Evolutionary conservation across 2,329 filamentous ascomycete species (phyloP).

Genomic region (Geosmithia putterillii): DNA sequence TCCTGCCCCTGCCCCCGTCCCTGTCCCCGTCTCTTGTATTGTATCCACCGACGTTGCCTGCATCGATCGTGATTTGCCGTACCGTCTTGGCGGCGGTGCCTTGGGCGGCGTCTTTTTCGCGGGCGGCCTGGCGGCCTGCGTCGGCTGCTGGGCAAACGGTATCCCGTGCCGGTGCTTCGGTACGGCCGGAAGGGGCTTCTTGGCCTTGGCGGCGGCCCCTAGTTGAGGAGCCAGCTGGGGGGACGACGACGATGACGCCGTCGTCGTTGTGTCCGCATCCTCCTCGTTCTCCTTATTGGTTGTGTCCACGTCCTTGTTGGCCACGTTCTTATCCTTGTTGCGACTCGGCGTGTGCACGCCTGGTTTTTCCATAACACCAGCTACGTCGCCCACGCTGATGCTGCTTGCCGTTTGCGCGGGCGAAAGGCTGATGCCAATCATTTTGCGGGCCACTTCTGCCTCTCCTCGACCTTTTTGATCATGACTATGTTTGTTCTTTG

Average conservation of each 20-base stretch:
- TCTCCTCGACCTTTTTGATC: slow-evolving; percentile 16
- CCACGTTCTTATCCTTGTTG: slow-evolving; percentile 19
- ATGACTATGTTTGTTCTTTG: no score
- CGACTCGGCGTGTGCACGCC: slow-evolving; percentile 71
- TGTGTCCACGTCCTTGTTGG: slow-evolving; percentile 6
- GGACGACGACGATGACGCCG: slow-evolving; percentile 8
- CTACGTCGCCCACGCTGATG: slow-evolving; percentile 66
- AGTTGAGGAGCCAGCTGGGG: no score
- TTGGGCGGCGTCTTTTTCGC: slow-evolving; percentile 30
- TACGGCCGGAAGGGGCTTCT: slow-evolving; percentile 39
- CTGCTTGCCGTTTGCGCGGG: slow-evolving; percentile 55
- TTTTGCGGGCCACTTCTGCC: slow-evolving; percentile 40
- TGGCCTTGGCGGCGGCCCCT: slow-evolving; percentile 15
- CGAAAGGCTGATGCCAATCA: slow-evolving; percentile 61
- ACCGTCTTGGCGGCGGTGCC: slow-evolving; percentile 32
- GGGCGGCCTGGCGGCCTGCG: slow-evolving; percentile 14
- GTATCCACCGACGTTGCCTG: slow-evolving; percentile 17
- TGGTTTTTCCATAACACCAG: slow-evolving; percentile 69
- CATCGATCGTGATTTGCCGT: slow-evolving; percentile 25
- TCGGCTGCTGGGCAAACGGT: slow-evolving; percentile 24
- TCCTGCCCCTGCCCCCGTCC: slow-evolving; percentile 7
- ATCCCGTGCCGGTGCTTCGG: slow-evolving; percentile 44
- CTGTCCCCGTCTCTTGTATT: slow-evolving; percentile 9
- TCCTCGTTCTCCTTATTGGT: slow-evolving; percentile 3
- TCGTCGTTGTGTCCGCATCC: slow-evolving; percentile 4